Evolutionary conservation across 2,329 filamentous ascomycete genomes (phyloP).

Genomic region (Penicillium nordicum): DNA sequence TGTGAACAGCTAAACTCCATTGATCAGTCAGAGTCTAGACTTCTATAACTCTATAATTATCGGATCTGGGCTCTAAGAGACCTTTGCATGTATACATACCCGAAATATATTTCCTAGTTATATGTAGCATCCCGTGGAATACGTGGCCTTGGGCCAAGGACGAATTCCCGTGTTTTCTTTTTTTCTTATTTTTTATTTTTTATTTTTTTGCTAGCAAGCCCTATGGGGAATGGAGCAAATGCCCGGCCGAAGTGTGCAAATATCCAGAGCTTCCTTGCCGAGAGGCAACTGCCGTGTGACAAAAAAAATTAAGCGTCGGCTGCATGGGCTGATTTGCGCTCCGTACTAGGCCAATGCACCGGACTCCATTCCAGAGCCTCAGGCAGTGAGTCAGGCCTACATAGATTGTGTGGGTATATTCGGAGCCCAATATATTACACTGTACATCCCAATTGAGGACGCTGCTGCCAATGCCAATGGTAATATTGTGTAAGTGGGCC

Average conservation of each 20-base stretch:
- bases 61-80: conserved; percentile 2
- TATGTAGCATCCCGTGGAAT: background rate
- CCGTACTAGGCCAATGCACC: conserved; percentile 8
- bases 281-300: conserved; percentile 5
- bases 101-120: background rate
- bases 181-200: background rate
- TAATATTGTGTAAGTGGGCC: conserved; percentile 1
- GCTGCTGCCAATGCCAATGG: background rate
- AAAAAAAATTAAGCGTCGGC: conserved; percentile 6
- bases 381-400: background rate
- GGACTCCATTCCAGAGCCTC: background rate
- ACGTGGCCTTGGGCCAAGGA: conserved; percentile 1
- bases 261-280: background rate
- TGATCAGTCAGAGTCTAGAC: conserved; percentile 5
- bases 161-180: background rate
- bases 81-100: conserved; percentile 1
- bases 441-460: background rate
- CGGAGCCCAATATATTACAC: background rate
- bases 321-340: conserved; percentile 14
- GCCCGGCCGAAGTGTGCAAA: background rate
- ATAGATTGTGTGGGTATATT: background rate
- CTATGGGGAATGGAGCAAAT: background rate
- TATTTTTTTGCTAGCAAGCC: background rate
- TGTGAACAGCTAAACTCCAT: background rate
- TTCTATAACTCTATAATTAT: background rate